A percentile compares a stretch with the other conserved stretches of the same genome.
Conservation (phyloP, 23 red algal genomes). For the Gracilaria domingensis region DNA sequence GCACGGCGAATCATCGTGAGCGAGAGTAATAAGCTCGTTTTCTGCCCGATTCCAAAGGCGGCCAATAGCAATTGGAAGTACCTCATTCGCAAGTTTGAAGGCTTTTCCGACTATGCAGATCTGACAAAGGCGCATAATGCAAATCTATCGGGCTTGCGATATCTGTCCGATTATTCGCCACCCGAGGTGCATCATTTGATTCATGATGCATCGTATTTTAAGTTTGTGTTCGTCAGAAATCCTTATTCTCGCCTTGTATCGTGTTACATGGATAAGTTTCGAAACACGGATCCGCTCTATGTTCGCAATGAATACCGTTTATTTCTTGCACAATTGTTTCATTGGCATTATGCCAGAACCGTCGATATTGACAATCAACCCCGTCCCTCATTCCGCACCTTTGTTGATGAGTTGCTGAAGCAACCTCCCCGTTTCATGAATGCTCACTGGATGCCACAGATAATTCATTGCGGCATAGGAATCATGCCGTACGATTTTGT, state of each 20-base stretch:
- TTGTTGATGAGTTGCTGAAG: constrained; percentile 80
- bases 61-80: constrained; percentile 94
- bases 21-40: constrained; percentile 64
- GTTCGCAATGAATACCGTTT: constrained; percentile 65
- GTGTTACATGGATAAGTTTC: constrained; percentile 93
- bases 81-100: constrained; percentile 81
- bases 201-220: constrained; percentile 60
- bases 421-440: constrained; percentile 67
- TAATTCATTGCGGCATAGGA: constrained; percentile 75
- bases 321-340: constrained; percentile 73
- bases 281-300: constrained; percentile 57
- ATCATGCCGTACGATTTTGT: constrained; percentile 89
- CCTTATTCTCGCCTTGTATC: constrained; percentile 79
- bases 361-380: constrained; percentile 43
- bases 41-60: constrained; percentile 88
- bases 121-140: constrained; percentile 54
- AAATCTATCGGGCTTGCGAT: constrained; percentile 64
- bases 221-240: constrained; percentile 89
- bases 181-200: constrained; percentile 59
- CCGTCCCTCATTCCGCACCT: constrained; percentile 60
- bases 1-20: constrained; percentile 77
- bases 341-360: constrained; percentile 62
- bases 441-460: constrained; percentile 92
- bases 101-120: constrained; percentile 67
- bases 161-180: constrained; percentile 82